Evolutionary conservation across 345 rosid genomes (phyloP).

Genomic region (Eucalyptus microcorys): DNA sequence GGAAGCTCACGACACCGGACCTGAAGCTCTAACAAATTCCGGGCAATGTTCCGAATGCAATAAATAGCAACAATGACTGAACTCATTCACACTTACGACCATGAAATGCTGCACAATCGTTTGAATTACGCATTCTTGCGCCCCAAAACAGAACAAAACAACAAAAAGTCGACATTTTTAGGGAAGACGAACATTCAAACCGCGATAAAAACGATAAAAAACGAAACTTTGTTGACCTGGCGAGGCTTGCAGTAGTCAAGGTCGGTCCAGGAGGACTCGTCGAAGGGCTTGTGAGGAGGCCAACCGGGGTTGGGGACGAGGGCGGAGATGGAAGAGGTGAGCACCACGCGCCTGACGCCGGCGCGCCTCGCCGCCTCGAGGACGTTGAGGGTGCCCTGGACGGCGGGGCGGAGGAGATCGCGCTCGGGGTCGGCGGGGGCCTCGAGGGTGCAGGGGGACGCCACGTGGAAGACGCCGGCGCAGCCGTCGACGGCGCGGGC

Average conservation of each 20-base stretch:
- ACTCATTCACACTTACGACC: background rate
- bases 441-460: constrained; percentile 76
- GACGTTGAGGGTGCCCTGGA: constrained; percentile 66
- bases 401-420: constrained; percentile 67
- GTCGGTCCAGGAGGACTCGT: constrained; percentile 82
- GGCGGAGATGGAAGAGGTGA: constrained; percentile 77
- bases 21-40: background rate
- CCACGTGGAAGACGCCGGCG: constrained; percentile 79
- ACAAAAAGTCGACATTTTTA: background rate
- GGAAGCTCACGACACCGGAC: background rate
- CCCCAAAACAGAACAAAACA: background rate
- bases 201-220: background rate
- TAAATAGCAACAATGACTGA: background rate
- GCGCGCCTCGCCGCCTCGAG: constrained; percentile 43
- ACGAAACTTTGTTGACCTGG: constrained; percentile 11
- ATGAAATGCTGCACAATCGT: background rate
- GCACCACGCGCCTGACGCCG: constrained; percentile 59
- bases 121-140: background rate
- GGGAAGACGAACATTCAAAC: background rate
- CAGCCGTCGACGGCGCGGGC: constrained; percentile 52
- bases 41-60: background rate
- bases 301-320: constrained; percentile 65
- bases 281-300: constrained; percentile 28
- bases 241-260: constrained; percentile 56
- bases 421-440: constrained; percentile 46